Base-by-base conservation (phyloP, 495 filamentous ascomycete species). In the Talaromyces stipitatus region DNA sequence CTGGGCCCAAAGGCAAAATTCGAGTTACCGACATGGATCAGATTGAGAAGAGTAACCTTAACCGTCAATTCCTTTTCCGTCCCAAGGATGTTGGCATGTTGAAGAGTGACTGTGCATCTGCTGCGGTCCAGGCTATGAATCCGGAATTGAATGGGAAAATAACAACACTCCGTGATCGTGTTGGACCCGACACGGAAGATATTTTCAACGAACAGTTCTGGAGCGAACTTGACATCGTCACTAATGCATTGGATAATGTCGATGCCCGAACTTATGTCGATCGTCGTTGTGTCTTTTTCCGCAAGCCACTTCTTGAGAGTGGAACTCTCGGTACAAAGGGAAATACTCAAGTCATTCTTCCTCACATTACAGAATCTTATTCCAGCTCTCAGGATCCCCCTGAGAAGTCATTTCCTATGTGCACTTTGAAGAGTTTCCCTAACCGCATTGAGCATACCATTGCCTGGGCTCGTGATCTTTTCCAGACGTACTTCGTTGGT, bases 391-490 rank as follows among this genome's bases (percentile, higher is more conserved):
- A 96, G 65, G 95, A 99, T 74, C 95, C 95, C 2, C 95, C 95
- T 1, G 95, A 99, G 79, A 90, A 96, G 72, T 95, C 91, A 1
- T 97, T 97, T 83, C 95, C 95, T 2, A 96, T 96, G 89, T 99
- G 95, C 69, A 99, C 95, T 3, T 77, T 99, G 55, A 83, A 91
- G 59, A 96, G 91, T 77, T 99, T 99, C 80, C 95, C 95, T 56
- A 99, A 99, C 77, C 87, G 85, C 65, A 99, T 99, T 66, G 90
- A 99, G 73, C 95, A 99, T 66, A 99, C 95, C 4, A 99, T 99
- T 69, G 95, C 95, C 20, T 99, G 95, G 95, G 89, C 91, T 24
- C 84, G 92, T 46, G 94, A 97, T 65, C 76, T 96, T 20, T 99
- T 99, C 77, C 90, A 96, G 70, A 84, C 85, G 18, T 92, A 87